A percentile compares a stretch with the other conserved stretches of the same genome.
These are phyloP conservation scores for Plasmodium inui DNA, from an alignment of 169 alveolate species.

Conservation along the genomic window DNA sequence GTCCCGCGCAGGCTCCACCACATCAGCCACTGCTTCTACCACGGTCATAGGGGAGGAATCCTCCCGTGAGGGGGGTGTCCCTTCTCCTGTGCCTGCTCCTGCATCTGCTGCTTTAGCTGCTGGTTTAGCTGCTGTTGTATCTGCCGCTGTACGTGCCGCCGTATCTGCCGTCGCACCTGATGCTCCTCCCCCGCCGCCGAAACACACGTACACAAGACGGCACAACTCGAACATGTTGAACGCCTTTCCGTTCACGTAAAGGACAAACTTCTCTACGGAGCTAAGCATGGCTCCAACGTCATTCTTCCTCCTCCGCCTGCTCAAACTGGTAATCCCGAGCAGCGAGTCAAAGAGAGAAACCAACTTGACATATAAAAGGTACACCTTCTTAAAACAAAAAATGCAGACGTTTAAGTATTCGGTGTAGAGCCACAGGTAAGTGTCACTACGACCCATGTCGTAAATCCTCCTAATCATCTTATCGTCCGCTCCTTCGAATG, in stretches of 20 bases:
- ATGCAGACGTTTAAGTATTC: constrained; percentile 65
- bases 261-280: constrained; percentile 19
- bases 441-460: constrained; percentile 69
- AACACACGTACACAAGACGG: constrained; percentile 7
- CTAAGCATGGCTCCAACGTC: background rate
- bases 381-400: constrained; percentile 32
- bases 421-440: constrained; percentile 49
- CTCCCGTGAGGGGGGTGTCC: too few relatives aligned
- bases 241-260: constrained; percentile 21
- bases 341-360: constrained; percentile 36
- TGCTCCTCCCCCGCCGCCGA: background rate
- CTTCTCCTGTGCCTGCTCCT: too few relatives aligned
- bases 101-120: too few relatives aligned
- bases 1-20: background rate
- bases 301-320: constrained; percentile 14
- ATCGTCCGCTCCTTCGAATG: constrained; percentile 43
- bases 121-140: too few relatives aligned
- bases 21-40: background rate
- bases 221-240: constrained; percentile 39
- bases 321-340: constrained; percentile 29
- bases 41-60: too few relatives aligned
- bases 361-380: constrained; percentile 33
- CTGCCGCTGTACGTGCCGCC: background rate
- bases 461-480: constrained; percentile 28
- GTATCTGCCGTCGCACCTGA: background rate